These are phyloP conservation scores for Cyberlindnera subsufficiens DNA, from an alignment of 805 yeast species.

Conservation along the genomic window DNA sequence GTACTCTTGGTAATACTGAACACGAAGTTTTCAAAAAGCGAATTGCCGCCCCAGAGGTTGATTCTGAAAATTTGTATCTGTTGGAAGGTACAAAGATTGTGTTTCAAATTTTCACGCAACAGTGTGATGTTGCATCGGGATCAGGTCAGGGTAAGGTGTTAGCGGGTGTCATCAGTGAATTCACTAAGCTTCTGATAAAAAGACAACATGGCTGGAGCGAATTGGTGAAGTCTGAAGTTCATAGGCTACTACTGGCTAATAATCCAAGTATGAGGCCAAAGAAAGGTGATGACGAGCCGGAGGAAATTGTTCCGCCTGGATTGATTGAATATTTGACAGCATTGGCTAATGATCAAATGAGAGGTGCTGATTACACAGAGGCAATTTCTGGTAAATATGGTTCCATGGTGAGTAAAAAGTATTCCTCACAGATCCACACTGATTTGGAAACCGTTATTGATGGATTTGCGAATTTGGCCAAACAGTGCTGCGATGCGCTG, in stretches of 20 bases:
- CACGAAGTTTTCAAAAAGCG: constrained; percentile 57
- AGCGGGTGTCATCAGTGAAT: constrained; percentile 70
- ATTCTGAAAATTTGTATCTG: constrained; percentile 57
- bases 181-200: constrained; percentile 51
- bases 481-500: constrained; percentile 51
- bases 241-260: constrained; percentile 24
- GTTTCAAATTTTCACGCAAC: constrained; percentile 81
- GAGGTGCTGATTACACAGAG: constrained; percentile 63
- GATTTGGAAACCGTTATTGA: constrained; percentile 63
- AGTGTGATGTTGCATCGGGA: constrained; percentile 81
- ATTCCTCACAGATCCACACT: constrained; percentile 51
- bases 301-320: constrained; percentile 59
- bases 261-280: constrained; percentile 16
- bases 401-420: constrained; percentile 59
- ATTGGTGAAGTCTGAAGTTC: constrained; percentile 49
- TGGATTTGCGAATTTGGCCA: constrained; percentile 71
- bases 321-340: constrained; percentile 77
- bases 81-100: constrained; percentile 76
- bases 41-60: constrained; percentile 66
- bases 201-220: constrained; percentile 61
- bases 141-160: constrained; percentile 76
- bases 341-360: constrained; percentile 76
- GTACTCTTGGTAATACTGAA: constrained; percentile 62
- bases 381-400: constrained; percentile 62
- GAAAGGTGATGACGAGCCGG: constrained; percentile 31